phyloP scores from a whole-genome alignment of 164 flowering plant species.

The Annona cherimola region DNA sequence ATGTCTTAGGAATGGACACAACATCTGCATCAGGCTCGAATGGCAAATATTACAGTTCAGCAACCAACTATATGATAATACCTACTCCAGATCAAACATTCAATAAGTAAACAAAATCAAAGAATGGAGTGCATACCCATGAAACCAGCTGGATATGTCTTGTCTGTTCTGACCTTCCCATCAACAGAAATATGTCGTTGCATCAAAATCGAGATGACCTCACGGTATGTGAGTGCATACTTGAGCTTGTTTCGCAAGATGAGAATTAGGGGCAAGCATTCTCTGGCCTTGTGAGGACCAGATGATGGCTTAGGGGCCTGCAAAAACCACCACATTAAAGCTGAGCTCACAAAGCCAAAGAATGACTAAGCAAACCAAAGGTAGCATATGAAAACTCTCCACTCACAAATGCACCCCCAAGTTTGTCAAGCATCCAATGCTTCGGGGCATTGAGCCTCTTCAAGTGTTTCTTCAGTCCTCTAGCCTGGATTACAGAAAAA shows the following conservation, averaged over 20 bases:
- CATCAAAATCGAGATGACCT: constrained; percentile 54
- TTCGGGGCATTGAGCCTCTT: constrained; percentile 76
- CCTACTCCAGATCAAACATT: background rate
- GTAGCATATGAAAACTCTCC: background rate
- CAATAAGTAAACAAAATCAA: background rate
- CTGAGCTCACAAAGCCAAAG: background rate
- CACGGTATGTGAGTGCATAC: constrained; percentile 55
- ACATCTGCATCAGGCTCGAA: constrained; percentile 40
- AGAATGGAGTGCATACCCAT: constrained; percentile 39
- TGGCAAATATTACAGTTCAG: background rate
- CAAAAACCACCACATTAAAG: background rate
- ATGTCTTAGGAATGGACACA: constrained; percentile 72
- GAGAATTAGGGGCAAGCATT: constrained; percentile 54
- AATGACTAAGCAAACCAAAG: background rate
- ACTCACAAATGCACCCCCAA: constrained; percentile 69
- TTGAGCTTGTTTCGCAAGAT: constrained; percentile 53
- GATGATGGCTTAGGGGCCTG: constrained; percentile 71
- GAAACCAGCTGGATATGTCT: constrained; percentile 58
- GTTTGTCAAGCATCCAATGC: constrained; percentile 71
- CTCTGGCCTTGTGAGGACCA: constrained; percentile 64
- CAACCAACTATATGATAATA: background rate
- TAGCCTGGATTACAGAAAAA: constrained; percentile 29
- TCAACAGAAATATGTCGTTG: constrained; percentile 54
- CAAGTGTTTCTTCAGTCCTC: constrained; percentile 67
- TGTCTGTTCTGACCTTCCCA: constrained; percentile 59